Evolutionary conservation across 352 stramenopile species (phyloP).

Genomic region (Globisporangium mamillatum): DNA sequence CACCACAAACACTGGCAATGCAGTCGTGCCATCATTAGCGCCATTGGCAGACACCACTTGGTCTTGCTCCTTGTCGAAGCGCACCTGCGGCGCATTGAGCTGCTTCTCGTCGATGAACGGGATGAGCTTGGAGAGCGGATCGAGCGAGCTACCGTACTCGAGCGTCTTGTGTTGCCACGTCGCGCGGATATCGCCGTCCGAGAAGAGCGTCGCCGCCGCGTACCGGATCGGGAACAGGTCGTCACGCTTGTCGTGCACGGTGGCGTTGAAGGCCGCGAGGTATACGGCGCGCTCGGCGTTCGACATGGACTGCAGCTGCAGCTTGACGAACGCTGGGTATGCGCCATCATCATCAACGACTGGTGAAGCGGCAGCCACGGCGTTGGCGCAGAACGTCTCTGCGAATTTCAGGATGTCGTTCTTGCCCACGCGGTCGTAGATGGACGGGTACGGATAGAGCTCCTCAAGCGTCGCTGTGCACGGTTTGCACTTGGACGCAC

Average conservation of each 20-base stretch:
- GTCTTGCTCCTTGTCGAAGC: background rate
- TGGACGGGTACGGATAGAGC: constrained; percentile 82
- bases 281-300: constrained; percentile 34
- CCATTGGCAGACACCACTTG: constrained; percentile 6
- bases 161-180: constrained; percentile 63
- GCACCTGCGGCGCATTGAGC: background rate
- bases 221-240: constrained; percentile 81
- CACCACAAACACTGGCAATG: constrained; percentile 47
- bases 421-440: constrained; percentile 65
- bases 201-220: constrained; percentile 73
- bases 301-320: constrained; percentile 30
- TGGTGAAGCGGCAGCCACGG: background rate
- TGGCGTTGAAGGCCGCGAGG: constrained; percentile 33
- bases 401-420: constrained; percentile 51
- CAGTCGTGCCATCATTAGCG: background rate
- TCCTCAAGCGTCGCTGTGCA: constrained; percentile 62
- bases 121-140: constrained; percentile 61
- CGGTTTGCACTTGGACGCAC: constrained; percentile 48
- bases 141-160: constrained; percentile 62
- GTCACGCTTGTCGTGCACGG: constrained; percentile 36
- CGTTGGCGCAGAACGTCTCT: constrained; percentile 21
- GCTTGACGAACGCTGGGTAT: constrained; percentile 24
- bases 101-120: constrained; percentile 47
- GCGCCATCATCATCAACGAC: too few species aligned
- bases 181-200: constrained; percentile 48